Percentiles rank a stretch among this genome's conserved stretches.
These are phyloP conservation scores for Nakazawaea peltata DNA, from an alignment of 805 yeast species.

Conservation along the genomic window DNA sequence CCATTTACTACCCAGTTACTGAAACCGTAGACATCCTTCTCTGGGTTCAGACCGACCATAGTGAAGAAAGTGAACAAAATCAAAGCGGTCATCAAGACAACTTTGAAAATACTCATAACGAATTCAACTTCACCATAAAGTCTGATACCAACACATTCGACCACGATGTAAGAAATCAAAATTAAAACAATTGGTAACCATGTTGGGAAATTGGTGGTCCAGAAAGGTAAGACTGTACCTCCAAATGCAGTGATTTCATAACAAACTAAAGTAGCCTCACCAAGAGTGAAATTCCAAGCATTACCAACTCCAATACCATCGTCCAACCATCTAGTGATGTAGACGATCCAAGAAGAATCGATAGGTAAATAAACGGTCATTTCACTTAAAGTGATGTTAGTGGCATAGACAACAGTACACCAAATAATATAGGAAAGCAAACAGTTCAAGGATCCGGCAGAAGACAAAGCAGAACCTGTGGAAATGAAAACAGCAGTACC, in stretches of 20 bases:
- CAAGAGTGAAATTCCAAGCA: conserved; percentile 75
- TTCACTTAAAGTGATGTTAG: conserved; percentile 71
- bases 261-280: conserved; percentile 73
- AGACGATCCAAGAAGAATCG: conserved; percentile 60
- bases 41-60: conserved; percentile 79
- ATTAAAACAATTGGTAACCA: conserved; percentile 61
- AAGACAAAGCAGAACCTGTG: conserved; percentile 53
- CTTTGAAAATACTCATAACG: conserved; percentile 30
- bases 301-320: conserved; percentile 71
- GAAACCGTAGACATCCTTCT: conserved; percentile 54
- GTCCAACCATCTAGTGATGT: conserved; percentile 66
- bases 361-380: conserved; percentile 72
- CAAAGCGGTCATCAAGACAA: conserved; percentile 29
- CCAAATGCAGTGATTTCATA: conserved; percentile 62
- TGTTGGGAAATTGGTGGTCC: conserved; percentile 66
- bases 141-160: conserved; percentile 61
- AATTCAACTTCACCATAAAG: conserved; percentile 46
- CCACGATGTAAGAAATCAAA: conserved; percentile 48
- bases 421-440: conserved; percentile 59
- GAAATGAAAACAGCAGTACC: conserved; percentile 77
- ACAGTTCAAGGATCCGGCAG: conserved; percentile 66
- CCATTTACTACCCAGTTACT: conserved; percentile 40
- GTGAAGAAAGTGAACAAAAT: conserved; percentile 38
- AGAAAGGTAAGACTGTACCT: conserved; percentile 62
- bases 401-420: conserved; percentile 60